Conservation (phyloP, 2,329 filamentous ascomycete genomes). For the Exophiala lecanii-corni region DNA sequence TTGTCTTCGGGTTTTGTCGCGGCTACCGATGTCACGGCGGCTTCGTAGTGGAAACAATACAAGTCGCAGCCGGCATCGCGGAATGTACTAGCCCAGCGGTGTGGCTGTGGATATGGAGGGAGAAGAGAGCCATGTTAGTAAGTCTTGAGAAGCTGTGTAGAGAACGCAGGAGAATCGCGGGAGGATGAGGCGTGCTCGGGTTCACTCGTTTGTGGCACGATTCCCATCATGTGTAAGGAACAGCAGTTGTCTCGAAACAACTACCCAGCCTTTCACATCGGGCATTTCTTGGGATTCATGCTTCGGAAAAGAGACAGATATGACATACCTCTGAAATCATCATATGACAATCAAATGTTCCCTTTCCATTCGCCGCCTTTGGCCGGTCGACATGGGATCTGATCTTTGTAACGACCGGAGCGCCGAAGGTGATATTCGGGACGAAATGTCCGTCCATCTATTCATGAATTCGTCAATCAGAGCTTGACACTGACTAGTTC, state of each 20-base stretch:
- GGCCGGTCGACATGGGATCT: slow-evolving; percentile 77
- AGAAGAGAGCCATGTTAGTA: too few relatives aligned
- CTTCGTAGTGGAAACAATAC: slow-evolving; percentile 99
- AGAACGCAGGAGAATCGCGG: too few relatives aligned
- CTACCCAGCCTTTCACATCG: too few relatives aligned
- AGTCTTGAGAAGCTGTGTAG: too few relatives aligned
- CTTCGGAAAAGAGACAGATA: too few relatives aligned
- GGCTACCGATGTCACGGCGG: slow-evolving; percentile 75
- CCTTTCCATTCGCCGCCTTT: slow-evolving; percentile 64
- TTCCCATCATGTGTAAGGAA: too few relatives aligned
- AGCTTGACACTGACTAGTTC: background rate
- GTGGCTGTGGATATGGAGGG: slow-evolving; percentile 72
- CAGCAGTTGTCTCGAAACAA: too few relatives aligned
- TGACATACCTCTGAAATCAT: slow-evolving; percentile 88
- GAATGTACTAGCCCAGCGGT: slow-evolving; percentile 97
- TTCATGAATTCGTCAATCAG: too few relatives aligned
- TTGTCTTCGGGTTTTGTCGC: slow-evolving; percentile 71
- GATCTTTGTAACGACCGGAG: slow-evolving; percentile 92
- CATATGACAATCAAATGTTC: slow-evolving; percentile 99
- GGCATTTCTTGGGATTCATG: too few relatives aligned
- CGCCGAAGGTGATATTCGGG: slow-evolving; percentile 95
- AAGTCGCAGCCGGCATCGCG: slow-evolving; percentile 89
- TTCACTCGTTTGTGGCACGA: too few relatives aligned
- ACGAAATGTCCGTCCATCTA: slow-evolving; percentile 96
- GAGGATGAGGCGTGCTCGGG: too few relatives aligned